Evolutionary conservation across 345 rosid genomes (phyloP), one percentile per base, ranked within the genome.

Genomic region (Heritiera littoralis): DNA sequence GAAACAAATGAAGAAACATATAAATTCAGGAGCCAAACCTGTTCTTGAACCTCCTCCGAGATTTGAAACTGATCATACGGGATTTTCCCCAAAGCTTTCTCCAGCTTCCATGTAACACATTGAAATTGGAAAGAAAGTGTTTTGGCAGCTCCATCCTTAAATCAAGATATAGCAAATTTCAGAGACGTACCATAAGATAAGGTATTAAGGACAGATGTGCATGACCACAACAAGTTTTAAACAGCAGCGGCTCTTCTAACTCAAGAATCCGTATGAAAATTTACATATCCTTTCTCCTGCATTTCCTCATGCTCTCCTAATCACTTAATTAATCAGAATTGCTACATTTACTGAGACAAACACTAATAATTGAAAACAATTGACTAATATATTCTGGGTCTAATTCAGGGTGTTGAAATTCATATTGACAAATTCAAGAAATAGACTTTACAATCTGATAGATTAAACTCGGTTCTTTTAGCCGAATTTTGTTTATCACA

Each of bases 31-130:
- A 84, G 3, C 30, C 41, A 30, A 82, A 94, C 98, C 97, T 94
- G 97, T 80, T 96, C 97, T 9, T 84, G 89, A 46, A 96, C 94
- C 84, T 94, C 98, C 79, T 87, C 94, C 7, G 99, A 91, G 87
- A 96, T 90, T 66, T 90, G 88, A 66, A 91, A 89, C 35, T 75
- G 89, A 81, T 90, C 88, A 74, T 86, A 92, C 4, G 98, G 97
- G 67, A 94, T 46, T 49, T 80, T 81, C 20, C 85, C 84, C 83
- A 94, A 89, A 40, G 93, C 94, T 83, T 89, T 94, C 89, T 90
- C 97, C 84, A 94, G 81, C 81, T 94, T 91, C 93, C 92, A 88
- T 0, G 97, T 91, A 81, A 94, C 94, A 46, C 92, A 89, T 52
- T 90, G 98, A 80, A 96, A 91, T 75, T 92, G 97, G 73, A 87